Percentiles rank a stretch among this genome's conserved stretches.
Evolutionary conservation across 148 eudicot species (phyloP).

Genomic region (Chenopodium album): DNA sequence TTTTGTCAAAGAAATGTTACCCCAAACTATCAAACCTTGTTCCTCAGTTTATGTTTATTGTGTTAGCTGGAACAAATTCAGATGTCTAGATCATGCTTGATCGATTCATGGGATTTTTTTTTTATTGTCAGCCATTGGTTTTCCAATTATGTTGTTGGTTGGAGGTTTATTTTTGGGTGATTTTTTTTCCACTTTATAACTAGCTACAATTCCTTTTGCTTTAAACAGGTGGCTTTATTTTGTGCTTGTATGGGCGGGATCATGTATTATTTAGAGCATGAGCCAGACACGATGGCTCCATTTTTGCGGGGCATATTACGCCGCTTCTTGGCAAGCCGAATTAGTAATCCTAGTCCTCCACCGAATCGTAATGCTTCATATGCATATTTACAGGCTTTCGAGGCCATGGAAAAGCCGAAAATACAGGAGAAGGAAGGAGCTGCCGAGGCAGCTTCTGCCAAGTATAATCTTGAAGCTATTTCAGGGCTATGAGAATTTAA

Average conservation of each 20-base stretch:
- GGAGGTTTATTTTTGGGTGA: background rate
- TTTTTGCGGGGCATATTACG: slow-evolving; percentile 79
- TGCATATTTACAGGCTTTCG: slow-evolving; percentile 60
- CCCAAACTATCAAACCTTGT: background rate
- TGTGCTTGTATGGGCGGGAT: slow-evolving; percentile 95
- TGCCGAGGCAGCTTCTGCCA: slow-evolving; percentile 47
- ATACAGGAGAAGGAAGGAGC: slow-evolving; percentile 35
- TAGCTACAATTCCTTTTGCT: background rate
- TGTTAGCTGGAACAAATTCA: background rate
- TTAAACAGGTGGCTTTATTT: slow-evolving; percentile 76
- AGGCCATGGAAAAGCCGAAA: slow-evolving; percentile 54
- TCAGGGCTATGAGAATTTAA: slow-evolving; percentile 61
- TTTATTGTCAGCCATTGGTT: background rate
- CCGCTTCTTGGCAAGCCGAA: slow-evolving; percentile 85
- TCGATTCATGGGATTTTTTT: background rate
- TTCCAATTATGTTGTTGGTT: background rate
- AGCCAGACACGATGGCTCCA: slow-evolving; percentile 97
- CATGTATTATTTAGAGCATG: slow-evolving; percentile 90
- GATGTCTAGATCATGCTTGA: background rate
- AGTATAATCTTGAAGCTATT: slow-evolving; percentile 80
- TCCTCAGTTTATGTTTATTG: background rate
- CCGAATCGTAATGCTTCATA: slow-evolving; percentile 57
- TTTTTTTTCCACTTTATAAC: background rate
- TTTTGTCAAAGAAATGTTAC: background rate
- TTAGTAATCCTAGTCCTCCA: slow-evolving; percentile 68